Evolutionary conservation across 768 basidiomycete species (phyloP).

Genomic region (Kwoniella sp.): DNA sequence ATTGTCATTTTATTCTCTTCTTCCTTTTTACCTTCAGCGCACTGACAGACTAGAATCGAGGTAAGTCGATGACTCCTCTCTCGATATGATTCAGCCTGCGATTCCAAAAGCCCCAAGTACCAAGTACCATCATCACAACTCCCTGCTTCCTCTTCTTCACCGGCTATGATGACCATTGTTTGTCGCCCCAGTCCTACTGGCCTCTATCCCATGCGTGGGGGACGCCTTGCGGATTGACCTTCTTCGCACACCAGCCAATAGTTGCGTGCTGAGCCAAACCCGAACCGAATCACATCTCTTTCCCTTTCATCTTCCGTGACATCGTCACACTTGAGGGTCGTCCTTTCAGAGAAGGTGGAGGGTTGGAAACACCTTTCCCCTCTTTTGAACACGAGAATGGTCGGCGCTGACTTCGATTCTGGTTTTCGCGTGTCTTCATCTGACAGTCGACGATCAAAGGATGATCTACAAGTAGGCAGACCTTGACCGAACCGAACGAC

Average conservation of each 20-base stretch:
- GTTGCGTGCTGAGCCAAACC: conserved; percentile 42
- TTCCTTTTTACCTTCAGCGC: background rate
- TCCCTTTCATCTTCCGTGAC: conserved; percentile 3
- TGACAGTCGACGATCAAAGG: conserved; percentile 9
- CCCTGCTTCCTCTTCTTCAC: too few relatives aligned
- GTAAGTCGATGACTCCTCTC: background rate
- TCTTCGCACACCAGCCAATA: conserved; percentile 41
- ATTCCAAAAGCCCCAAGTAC: too few relatives aligned
- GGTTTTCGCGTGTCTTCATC: background rate
- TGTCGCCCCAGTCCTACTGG: conserved; percentile 54
- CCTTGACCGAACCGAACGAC: background rate
- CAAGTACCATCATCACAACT: too few relatives aligned
- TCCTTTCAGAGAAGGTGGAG: too few relatives aligned
- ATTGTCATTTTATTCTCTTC: background rate
- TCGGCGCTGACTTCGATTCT: conserved; percentile 4
- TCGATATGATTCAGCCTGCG: too few relatives aligned
- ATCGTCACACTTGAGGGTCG: too few relatives aligned
- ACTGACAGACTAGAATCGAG: background rate
- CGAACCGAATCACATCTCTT: background rate
- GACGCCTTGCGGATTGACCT: conserved; percentile 47
- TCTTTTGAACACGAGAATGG: background rate
- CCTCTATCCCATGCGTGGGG: conserved; percentile 44
- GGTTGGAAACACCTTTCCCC: background rate
- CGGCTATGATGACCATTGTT: conserved; percentile 36
- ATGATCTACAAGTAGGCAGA: background rate